Conservation (phyloP, 495 filamentous ascomycete genomes). For the Articulospora tetracladia region DNA sequence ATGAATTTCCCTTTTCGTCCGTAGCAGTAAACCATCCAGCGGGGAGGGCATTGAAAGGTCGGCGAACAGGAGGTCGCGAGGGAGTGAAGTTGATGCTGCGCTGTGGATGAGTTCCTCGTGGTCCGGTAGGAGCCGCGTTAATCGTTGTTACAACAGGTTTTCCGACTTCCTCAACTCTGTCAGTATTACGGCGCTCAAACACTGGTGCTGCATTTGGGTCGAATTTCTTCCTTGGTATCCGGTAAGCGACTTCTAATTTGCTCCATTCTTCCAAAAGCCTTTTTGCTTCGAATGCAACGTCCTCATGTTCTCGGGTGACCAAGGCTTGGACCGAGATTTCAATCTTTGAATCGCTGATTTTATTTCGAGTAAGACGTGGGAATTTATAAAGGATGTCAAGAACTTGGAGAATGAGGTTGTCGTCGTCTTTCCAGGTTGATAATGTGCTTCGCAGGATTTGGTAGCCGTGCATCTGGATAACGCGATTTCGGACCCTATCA, state of each 20-base stretch:
- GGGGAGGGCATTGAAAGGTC: conserved; percentile 59
- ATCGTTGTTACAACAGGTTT: conserved; percentile 34
- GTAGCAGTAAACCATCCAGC: conserved; percentile 75
- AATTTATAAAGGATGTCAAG: conserved; percentile 86
- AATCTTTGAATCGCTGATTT: conserved; percentile 95
- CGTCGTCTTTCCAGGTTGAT: conserved; percentile 78
- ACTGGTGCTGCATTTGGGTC: conserved; percentile 32
- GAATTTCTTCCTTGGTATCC: conserved; percentile 77
- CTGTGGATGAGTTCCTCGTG: conserved; percentile 60
- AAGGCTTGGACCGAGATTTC: conserved; percentile 77
- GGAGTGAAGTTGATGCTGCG: conserved; percentile 52
- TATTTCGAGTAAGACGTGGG: conserved; percentile 91
- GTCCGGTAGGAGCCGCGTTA: conserved; percentile 58
- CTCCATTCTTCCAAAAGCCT: conserved; percentile 80
- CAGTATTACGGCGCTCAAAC: conserved; percentile 65
- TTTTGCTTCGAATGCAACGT: conserved; percentile 66
- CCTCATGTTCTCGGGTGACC: conserved; percentile 63
- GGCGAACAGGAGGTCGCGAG: conserved; percentile 52
- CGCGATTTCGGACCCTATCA: conserved; percentile 80
- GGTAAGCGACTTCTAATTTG: conserved; percentile 85
- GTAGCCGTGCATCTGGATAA: conserved; percentile 96
- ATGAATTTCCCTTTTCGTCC: conserved; percentile 61
- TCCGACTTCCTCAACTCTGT: conserved; percentile 51
- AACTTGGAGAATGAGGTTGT: conserved; percentile 83
- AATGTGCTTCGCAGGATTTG: conserved; percentile 86